These are phyloP conservation scores for Meira miltonrushii DNA, from an alignment of 1,284 basidiomycete species.

Conservation along the genomic window DNA sequence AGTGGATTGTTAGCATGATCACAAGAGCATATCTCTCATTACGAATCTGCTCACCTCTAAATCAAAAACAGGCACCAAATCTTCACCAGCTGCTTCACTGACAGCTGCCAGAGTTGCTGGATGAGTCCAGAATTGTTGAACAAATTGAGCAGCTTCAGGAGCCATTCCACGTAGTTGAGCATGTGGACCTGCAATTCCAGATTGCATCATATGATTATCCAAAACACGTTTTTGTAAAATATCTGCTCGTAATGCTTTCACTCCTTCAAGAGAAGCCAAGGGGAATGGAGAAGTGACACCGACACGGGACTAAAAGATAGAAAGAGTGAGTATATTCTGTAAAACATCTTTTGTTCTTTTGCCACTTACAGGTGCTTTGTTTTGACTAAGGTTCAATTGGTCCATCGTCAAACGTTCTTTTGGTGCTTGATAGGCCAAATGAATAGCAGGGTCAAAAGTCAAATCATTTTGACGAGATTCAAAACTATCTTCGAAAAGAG, in stretches of 20 bases:
- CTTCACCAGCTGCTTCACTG: constrained; percentile 39
- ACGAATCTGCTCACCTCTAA: constrained; percentile 9
- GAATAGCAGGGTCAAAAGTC: constrained; percentile 33
- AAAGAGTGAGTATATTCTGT: neutral
- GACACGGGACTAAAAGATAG: constrained; percentile 6
- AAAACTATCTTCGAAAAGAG: too few species aligned
- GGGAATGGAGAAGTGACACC: constrained; percentile 34
- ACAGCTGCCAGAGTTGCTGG: constrained; percentile 30
- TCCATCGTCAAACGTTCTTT: constrained; percentile 19
- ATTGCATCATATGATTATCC: constrained; percentile 5
- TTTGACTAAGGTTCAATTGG: constrained; percentile 24
- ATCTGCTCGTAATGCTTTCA: constrained; percentile 30
- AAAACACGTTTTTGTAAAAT: constrained; percentile 24
- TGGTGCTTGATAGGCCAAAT: constrained; percentile 28
- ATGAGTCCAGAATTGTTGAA: constrained; percentile 26
- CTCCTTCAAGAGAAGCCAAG: constrained; percentile 28
- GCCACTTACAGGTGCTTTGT: constrained; percentile 13
- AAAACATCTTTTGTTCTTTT: neutral
- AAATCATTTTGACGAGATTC: neutral
- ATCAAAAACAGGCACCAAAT: constrained; percentile 27
- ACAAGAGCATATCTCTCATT: neutral
- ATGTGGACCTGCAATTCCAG: constrained; percentile 16
- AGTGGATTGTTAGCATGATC: too few species aligned
- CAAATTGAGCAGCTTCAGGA: constrained; percentile 13
- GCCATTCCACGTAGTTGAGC: constrained; percentile 18